phyloP scores from a whole-genome alignment of 495 filamentous ascomycete species.

The Neurospora sp. region DNA sequence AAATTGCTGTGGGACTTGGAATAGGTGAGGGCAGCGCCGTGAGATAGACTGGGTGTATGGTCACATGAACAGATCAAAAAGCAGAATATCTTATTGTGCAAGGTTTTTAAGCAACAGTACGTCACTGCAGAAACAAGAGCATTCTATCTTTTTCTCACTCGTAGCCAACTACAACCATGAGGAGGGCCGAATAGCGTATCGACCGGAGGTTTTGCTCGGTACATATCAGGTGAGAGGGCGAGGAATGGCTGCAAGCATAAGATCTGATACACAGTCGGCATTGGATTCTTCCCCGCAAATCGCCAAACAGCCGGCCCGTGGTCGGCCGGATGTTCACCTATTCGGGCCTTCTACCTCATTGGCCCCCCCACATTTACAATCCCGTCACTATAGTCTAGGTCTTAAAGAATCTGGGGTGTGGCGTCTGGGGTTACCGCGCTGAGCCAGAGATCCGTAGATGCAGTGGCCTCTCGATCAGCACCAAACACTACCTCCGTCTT shows the following conservation, averaged over 20 bases:
- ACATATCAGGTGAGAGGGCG: neutral
- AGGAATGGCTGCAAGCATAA: neutral
- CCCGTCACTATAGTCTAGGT: neutral
- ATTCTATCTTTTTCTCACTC: neutral
- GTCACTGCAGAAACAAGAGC: neutral
- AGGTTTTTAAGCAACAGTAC: neutral
- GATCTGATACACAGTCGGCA: neutral
- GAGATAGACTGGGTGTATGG: neutral
- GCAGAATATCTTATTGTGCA: neutral
- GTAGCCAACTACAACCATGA: neutral
- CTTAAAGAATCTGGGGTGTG: neutral
- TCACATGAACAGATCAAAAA: neutral
- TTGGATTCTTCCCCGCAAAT: neutral
- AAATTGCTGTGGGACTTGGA: neutral
- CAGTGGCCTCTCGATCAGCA: neutral
- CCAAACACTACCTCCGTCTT: neutral
- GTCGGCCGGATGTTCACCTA: neutral
- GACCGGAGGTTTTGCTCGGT: neutral
- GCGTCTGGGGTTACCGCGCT: neutral
- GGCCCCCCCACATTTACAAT: neutral
- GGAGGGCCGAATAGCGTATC: neutral
- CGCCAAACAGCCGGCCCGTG: too few relatives aligned
- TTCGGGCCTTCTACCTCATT: constrained; percentile 6
- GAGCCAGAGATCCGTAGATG: neutral
- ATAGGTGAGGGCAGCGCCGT: neutral